Conservation (phyloP, 495 filamentous ascomycete species). For the Penicillium maclennaniae region DNA sequence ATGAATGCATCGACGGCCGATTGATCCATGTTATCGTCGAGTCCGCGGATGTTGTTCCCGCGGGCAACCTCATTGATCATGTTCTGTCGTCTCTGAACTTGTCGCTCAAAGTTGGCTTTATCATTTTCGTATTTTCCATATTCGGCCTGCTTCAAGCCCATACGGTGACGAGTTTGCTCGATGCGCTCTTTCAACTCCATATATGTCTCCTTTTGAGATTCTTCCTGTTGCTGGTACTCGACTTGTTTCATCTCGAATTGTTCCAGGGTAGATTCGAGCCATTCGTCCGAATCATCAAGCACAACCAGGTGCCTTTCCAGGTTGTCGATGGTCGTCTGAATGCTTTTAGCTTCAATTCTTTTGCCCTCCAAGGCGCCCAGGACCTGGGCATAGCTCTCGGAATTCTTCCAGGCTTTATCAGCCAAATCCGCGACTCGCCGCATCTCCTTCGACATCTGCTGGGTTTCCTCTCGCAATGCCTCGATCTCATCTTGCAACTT, state of each 20-base stretch:
- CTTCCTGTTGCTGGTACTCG: constrained; percentile 58
- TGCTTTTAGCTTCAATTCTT: constrained; percentile 61
- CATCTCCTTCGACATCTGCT: constrained; percentile 54
- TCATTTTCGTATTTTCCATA: constrained; percentile 80
- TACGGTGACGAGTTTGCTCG: constrained; percentile 49
- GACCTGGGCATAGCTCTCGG: constrained; percentile 56
- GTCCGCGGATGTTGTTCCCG: constrained; percentile 78
- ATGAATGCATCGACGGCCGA: constrained; percentile 71
- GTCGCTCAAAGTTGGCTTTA: constrained; percentile 78
- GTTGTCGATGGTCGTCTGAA: constrained; percentile 63
- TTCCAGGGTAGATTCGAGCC: constrained; percentile 69
- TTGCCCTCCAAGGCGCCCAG: constrained; percentile 72
- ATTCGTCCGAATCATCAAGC: constrained; percentile 73
- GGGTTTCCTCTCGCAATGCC: constrained; percentile 52
- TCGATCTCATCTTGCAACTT: constrained; percentile 74
- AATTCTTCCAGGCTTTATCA: constrained; percentile 57
- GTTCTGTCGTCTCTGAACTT: constrained; percentile 61
- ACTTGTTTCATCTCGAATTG: constrained; percentile 74
- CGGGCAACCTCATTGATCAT: constrained; percentile 76
- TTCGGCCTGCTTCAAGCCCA: constrained; percentile 75
- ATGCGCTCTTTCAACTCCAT: constrained; percentile 61
- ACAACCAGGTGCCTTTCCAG: constrained; percentile 67
- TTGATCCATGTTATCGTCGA: constrained; percentile 74
- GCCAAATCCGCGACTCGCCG: constrained; percentile 51
- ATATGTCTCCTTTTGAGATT: constrained; percentile 57